Conservation (phyloP, 2,329 filamentous ascomycete genomes). For the Aspergillus carbonarius region DNA sequence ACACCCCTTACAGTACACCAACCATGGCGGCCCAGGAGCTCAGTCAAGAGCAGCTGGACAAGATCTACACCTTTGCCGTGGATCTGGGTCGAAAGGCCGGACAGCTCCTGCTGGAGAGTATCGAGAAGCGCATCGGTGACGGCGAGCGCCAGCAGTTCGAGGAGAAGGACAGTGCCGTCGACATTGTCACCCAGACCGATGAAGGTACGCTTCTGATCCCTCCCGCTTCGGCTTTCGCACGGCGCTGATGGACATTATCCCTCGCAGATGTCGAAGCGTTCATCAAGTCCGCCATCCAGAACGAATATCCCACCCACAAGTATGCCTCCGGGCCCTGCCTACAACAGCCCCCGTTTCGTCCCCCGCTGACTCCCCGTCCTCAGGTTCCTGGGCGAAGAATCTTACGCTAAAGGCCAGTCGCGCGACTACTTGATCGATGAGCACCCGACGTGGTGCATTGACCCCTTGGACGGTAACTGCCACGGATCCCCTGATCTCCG, state of each 20-base stretch:
- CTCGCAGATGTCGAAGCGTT: slow-evolving; percentile 67
- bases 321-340: slow-evolving; percentile 41
- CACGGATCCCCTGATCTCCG: background rate
- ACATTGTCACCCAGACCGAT: slow-evolving; percentile 75
- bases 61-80: slow-evolving; percentile 69
- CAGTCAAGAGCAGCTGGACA: slow-evolving; percentile 53
- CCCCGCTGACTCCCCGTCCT: background rate
- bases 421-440: slow-evolving; percentile 66
- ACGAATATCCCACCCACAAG: slow-evolving; percentile 66
- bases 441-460: slow-evolving; percentile 71
- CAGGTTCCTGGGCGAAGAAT: slow-evolving; percentile 76
- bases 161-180: slow-evolving; percentile 74
- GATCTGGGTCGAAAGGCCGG: slow-evolving; percentile 70
- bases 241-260: background rate
- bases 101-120: slow-evolving; percentile 63
- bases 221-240: background rate
- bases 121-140: slow-evolving; percentile 55
- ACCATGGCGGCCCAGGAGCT: slow-evolving; percentile 24
- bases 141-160: slow-evolving; percentile 43
- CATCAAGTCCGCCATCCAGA: slow-evolving; percentile 59
- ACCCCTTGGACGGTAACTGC: slow-evolving; percentile 66
- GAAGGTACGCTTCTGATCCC: slow-evolving; percentile 52
- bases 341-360: background rate
- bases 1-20: too few relatives aligned
- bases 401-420: slow-evolving; percentile 67